These are phyloP conservation scores for Phialophora expanda DNA, from an alignment of 2,329 filamentous ascomycete species.

Conservation along the genomic window DNA sequence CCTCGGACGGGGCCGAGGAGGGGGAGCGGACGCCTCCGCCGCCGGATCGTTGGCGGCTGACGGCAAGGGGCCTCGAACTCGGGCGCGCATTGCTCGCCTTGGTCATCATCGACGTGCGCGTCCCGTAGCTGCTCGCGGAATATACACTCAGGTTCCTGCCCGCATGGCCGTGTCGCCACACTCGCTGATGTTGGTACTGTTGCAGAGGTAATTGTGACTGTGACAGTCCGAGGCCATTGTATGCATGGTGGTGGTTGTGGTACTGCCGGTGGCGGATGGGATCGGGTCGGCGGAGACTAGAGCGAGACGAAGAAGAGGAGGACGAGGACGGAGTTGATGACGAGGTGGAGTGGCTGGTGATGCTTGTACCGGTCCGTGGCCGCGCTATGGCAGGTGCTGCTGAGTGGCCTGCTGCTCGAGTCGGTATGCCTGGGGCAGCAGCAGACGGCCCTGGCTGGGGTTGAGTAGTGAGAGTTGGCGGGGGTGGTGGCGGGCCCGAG, in stretches of 20 bases:
- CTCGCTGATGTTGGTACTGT: conserved; percentile 16
- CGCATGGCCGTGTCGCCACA: conserved; percentile 3
- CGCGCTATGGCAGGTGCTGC: background rate
- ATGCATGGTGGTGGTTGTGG: conserved; percentile 8
- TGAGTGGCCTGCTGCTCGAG: conserved; percentile 27
- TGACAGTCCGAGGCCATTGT: background rate
- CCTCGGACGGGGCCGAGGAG: background rate
- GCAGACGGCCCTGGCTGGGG: background rate
- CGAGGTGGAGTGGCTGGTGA: background rate
- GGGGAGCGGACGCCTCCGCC: too few relatives aligned
- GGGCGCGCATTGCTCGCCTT: background rate
- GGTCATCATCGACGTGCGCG: conserved; percentile 5
- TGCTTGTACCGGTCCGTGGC: background rate
- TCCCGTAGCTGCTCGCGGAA: conserved; percentile 28
- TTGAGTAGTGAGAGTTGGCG: background rate
- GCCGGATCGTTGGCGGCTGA: background rate
- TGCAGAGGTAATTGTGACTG: conserved; percentile 6
- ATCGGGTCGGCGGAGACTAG: conserved; percentile 18
- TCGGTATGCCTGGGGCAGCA: conserved; percentile 15
- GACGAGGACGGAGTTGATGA: background rate
- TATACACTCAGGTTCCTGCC: conserved; percentile 19
- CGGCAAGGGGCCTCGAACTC: background rate
- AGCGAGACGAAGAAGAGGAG: background rate
- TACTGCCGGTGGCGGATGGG: conserved; percentile 17
- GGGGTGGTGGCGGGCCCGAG: background rate